Percentiles rank a stretch among this genome's conserved stretches.
Evolutionary conservation across 2,329 filamentous ascomycete genomes (phyloP).

Genomic region (Beauveria caledonica): DNA sequence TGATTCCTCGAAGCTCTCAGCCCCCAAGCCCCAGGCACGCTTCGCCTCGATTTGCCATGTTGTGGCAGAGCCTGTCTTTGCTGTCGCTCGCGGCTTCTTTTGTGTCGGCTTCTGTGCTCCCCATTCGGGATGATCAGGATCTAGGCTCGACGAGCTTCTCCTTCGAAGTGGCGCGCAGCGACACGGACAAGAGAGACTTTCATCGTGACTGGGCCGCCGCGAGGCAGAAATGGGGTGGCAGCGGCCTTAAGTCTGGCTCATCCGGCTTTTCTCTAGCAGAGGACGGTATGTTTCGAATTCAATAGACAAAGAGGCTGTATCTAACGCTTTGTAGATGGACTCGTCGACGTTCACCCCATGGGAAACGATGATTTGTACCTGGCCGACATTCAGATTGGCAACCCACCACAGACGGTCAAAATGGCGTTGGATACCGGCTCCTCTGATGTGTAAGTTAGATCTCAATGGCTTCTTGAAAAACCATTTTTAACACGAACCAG

Average conservation of each 20-base stretch:
- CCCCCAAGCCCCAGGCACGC: background rate
- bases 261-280: slow-evolving; percentile 22
- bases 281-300: slow-evolving; percentile 16
- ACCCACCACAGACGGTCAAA: slow-evolving; percentile 37
- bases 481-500: slow-evolving; percentile 21
- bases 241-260: slow-evolving; percentile 14
- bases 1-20: background rate
- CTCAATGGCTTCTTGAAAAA: background rate
- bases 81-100: slow-evolving; percentile 14
- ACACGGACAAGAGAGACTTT: slow-evolving; percentile 22
- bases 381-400: slow-evolving; percentile 37
- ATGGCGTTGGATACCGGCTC: slow-evolving; percentile 48
- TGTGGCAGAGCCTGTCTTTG: background rate
- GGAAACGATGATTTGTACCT: slow-evolving; percentile 36
- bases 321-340: slow-evolving; percentile 21
- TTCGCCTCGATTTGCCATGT: background rate
- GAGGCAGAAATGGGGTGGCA: slow-evolving; percentile 27
- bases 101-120: slow-evolving; percentile 12
- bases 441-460: slow-evolving; percentile 51
- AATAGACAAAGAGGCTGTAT: background rate
- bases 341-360: slow-evolving; percentile 27
- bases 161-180: slow-evolving; percentile 19
- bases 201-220: slow-evolving; percentile 26
- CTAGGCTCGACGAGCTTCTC: slow-evolving; percentile 18
- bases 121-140: slow-evolving; percentile 4